Evolutionary conservation across 352 stramenopile species (phyloP), one percentile per base, ranked within the genome.

Genomic region (Phytophthora lateralis): DNA sequence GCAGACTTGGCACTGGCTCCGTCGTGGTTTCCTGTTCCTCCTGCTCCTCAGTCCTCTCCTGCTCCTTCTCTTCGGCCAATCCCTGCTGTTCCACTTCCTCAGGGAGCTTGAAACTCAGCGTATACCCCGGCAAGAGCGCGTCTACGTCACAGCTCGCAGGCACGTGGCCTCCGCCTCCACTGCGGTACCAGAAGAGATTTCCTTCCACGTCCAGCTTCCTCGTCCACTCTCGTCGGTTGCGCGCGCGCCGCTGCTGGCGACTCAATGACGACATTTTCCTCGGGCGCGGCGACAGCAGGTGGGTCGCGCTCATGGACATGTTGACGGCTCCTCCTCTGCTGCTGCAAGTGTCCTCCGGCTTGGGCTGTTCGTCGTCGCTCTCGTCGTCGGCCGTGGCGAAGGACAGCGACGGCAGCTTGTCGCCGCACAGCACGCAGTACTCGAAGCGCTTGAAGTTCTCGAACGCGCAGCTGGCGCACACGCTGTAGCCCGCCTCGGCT

Each of bases 401-500:
- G 18, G 71, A 69, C 44, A 72, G 44, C 15, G 60, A 49, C 17
- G 45, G 43, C 18, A 89, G 63, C 27, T 80, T 81, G 34, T 88
- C 78, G 27, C 83, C 83, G 44, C 83, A 92, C 10, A 90, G 59
- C 15, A 75, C 76, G 55, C 83, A 92, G 60, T 87, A 72, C 24
- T 73, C 63, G 55, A 86, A 82, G 42, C 79, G 75, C 53, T 73
- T 82, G 67, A 92, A 92, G 69, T 92, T 92, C 44, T 90, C 83
- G 55, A 92, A 92, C 20, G 65, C 75, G 39, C 83, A 92, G 17
- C 64, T 78, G 0, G 45, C 17, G 54, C 83, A 92, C 0, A 71
- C 53, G 2, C 53, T 72, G 42, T 73, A 86, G 2, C 83, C 83
- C 0, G 59, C 77, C 49, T 86, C 78, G 1, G 79, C 83, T 59